Conservation (phyloP, 2,329 filamentous ascomycete species). For the Magnaporthiopsis incrustans region DNA sequence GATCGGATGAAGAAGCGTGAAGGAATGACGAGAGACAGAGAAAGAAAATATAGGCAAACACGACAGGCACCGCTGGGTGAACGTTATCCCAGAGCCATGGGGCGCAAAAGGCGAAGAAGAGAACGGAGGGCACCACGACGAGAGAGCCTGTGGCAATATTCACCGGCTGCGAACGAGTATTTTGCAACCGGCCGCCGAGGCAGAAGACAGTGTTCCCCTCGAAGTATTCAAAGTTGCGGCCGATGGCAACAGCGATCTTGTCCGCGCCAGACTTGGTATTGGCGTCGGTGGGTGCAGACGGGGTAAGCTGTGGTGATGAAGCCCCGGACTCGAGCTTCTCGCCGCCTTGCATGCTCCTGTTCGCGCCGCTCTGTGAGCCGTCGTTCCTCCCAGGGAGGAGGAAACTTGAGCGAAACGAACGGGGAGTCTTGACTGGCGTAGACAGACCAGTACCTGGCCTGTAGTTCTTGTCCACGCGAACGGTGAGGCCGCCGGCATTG, state of each 20-base stretch:
- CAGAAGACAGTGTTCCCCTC: conserved; percentile 90
- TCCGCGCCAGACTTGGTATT: conserved; percentile 16
- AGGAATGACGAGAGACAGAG: conserved; percentile 89
- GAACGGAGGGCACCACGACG: conserved; percentile 65
- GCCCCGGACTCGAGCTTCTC: conserved; percentile 78
- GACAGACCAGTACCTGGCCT: conserved; percentile 41
- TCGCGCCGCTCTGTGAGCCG: conserved; percentile 32
- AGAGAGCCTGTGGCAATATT: conserved; percentile 80
- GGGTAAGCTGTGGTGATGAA: conserved; percentile 59
- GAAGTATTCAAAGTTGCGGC: conserved; percentile 86
- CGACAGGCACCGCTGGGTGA: conserved; percentile 79
- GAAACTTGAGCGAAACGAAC: conserved; percentile 71
- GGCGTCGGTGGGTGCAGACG: conserved; percentile 17
- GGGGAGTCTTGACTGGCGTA: conserved; percentile 61
- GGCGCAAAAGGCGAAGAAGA: conserved; percentile 83
- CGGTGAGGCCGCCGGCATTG: conserved; percentile 34
- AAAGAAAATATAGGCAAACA: conserved; percentile 87
- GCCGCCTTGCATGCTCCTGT: conserved; percentile 56
- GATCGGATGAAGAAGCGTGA: conserved; percentile 86
- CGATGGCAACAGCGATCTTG: conserved; percentile 43
- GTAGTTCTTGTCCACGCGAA: conserved; percentile 54
- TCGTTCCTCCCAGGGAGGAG: conserved; percentile 48
- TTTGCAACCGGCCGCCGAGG: conserved; percentile 76
- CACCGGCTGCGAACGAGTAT: conserved; percentile 78
- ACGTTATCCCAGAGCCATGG: conserved; percentile 80